Evolutionary conservation across 768 basidiomycete genomes (phyloP).

Genomic region (Fibroporia radiculosa): DNA sequence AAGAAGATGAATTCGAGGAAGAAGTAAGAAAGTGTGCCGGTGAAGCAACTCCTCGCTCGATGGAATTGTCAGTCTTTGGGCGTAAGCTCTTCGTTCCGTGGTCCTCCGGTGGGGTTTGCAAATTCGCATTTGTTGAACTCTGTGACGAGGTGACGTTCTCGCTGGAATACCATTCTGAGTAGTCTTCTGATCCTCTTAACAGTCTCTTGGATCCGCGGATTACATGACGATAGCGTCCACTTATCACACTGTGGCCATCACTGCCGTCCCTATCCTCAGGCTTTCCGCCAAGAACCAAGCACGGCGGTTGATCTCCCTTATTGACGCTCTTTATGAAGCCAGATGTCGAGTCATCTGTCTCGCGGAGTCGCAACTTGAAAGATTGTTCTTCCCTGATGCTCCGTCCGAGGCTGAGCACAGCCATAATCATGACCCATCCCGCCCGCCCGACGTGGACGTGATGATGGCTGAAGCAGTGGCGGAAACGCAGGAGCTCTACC

Average conservation of each 20-base stretch:
- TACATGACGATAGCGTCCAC: conserved; percentile 46
- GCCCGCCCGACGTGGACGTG: conserved; percentile 19
- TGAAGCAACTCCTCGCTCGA: conserved; percentile 14
- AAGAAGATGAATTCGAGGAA: conserved; percentile 18
- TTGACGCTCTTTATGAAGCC: conserved; percentile 51
- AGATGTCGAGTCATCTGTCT: conserved; percentile 30
- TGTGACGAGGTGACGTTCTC: conserved; percentile 30
- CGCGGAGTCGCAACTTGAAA: conserved; percentile 32
- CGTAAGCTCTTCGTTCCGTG: conserved; percentile 37
- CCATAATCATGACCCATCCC: too few relatives aligned
- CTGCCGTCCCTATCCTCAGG: conserved; percentile 40
- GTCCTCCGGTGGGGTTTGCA: conserved; percentile 30
- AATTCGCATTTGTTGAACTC: conserved; percentile 43
- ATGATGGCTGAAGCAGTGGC: conserved; percentile 43
- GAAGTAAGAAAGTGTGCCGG: background rate
- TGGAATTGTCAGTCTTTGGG: conserved; percentile 40
- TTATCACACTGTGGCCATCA: conserved; percentile 42
- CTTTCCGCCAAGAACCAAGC: conserved; percentile 52
- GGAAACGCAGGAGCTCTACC: conserved; percentile 41
- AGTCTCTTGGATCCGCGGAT: conserved; percentile 49
- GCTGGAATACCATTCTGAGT: background rate
- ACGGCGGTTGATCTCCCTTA: conserved; percentile 49
- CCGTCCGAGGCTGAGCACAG: conserved; percentile 6
- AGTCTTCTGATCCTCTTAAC: background rate
- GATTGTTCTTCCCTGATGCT: conserved; percentile 52